phyloP scores from a whole-genome alignment of 306 rosid species.

The Dalbergia cochinchinensis region DNA sequence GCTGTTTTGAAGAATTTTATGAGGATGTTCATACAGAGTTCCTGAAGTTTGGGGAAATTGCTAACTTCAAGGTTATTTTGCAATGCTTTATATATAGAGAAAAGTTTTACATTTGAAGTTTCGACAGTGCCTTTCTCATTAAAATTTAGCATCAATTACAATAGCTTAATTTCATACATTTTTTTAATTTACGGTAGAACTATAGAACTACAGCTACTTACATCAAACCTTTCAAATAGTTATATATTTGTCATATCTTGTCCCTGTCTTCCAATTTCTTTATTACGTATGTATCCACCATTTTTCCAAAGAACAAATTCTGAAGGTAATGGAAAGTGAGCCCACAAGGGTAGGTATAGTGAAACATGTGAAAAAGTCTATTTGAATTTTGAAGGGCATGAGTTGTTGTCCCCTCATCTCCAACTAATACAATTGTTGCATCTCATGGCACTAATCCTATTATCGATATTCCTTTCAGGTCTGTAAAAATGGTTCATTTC shows the following conservation, averaged over 20 bases:
- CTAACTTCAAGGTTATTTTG: slow-evolving; percentile 88
- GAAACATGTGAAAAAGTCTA: neutral
- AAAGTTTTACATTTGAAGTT: slow-evolving; percentile 5
- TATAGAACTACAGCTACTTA: neutral
- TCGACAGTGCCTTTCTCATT: slow-evolving; percentile 25
- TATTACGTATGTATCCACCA: neutral
- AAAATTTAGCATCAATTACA: neutral
- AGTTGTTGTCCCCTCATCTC: neutral
- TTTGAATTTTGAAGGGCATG: slow-evolving; percentile 4
- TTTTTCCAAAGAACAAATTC: neutral
- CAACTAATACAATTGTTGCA: slow-evolving; percentile 20
- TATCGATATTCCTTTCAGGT: slow-evolving; percentile 64
- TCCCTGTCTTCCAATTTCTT: neutral
- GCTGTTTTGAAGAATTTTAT: slow-evolving; percentile 86
- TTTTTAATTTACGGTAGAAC: neutral
- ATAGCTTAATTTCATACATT: slow-evolving; percentile 1
- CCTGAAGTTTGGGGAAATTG: slow-evolving; percentile 90
- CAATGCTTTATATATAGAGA: slow-evolving; percentile 32
- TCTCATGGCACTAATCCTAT: slow-evolving; percentile 42
- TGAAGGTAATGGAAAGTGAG: neutral
- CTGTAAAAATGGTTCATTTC: slow-evolving; percentile 93
- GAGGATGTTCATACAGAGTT: slow-evolving; percentile 99
- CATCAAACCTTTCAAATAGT: slow-evolving; percentile 1
- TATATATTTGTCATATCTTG: neutral
- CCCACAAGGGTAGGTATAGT: slow-evolving; percentile 13